Base-by-base conservation (phyloP, 2,329 filamentous ascomycete species). In the Neofusicoccum kwambonambiense region DNA sequence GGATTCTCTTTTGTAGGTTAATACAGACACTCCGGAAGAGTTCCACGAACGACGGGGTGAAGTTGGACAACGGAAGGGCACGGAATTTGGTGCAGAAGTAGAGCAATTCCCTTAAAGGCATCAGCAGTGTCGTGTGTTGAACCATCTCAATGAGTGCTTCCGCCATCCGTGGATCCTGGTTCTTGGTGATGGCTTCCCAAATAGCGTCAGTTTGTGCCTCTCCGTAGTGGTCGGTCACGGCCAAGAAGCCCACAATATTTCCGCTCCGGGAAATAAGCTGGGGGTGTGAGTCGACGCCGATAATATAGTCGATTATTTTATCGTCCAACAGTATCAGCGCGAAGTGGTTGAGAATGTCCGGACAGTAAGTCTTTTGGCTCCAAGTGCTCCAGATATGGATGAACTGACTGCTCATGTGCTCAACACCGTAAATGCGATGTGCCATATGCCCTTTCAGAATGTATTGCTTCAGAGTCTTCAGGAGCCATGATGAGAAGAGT, bases 401-500 rank as follows among this genome's bases (percentile, higher is more conserved):
- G 41, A 97, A 82, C 35, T 91, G 88, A 8, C 73, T 74, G 68
- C 91, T 90, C 85, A 97, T 89, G 19, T 81, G 82, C n/a, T 87
- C 85, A 57, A 94, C 88, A 19, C 92, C 92, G 74, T 87, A 84
- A 12, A 96, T 90, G 42, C 94, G 89, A 42, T 97, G 82, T 72
- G 96, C 92, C 92, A 98, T 97, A 71, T 94, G 91, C 41, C 91
- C 89, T 65, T 91, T 94, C 71, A 86, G 87, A 61, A 97, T 89
- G 69, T 94, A 87, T 69, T 87, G 89, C 70, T 87, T 87, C 60
- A 91, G 80, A 1, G 89, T 80, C 49, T 82, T 81, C 70, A 97
- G 88, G 58, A 87, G 89, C 89, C 91, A 96, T 64, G 87, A 83
- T 61, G 83, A 81, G 1, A 82, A 77, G 15, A 90, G 80, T 0